Conservation (phyloP, 202 grass and related monocot species). For the Panicum hallii region DNA sequence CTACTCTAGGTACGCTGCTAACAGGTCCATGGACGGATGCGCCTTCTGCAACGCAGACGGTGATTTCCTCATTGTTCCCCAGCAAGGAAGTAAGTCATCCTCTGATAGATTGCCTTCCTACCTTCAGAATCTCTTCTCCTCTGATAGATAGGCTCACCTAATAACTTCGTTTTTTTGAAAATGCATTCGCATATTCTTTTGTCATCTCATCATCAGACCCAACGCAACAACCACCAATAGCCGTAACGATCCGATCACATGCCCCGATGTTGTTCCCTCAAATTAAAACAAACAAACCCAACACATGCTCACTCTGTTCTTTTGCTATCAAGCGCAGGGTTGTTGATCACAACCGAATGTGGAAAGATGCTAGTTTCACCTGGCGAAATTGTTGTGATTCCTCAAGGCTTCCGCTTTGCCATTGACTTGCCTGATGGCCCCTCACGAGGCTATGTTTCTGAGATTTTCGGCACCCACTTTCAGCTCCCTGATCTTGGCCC, state of each 20-base stretch:
- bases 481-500: constrained; percentile 96
- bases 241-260: no score
- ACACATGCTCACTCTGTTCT: constrained; percentile 25
- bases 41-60: constrained; percentile 95
- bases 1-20: constrained; percentile 93
- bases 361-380: constrained; percentile 76
- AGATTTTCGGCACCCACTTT: constrained; percentile 90
- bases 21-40: constrained; percentile 88
- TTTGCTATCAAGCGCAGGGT: constrained; percentile 74
- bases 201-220: no score
- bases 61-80: constrained; percentile 91
- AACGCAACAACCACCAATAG: no score
- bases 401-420: constrained; percentile 86
- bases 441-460: constrained; percentile 82
- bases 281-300: neutral
- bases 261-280: no score
- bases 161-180: no score
- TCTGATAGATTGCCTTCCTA: no score
- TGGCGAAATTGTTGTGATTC: constrained; percentile 86
- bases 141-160: no score
- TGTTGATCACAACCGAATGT: constrained; percentile 91
- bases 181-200: no score
- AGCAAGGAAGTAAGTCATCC: constrained; percentile 69
- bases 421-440: constrained; percentile 76
- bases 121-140: neutral